phyloP scores from a whole-genome alignment of 164 flowering plant genomes.

The Vitis rupestris region DNA sequence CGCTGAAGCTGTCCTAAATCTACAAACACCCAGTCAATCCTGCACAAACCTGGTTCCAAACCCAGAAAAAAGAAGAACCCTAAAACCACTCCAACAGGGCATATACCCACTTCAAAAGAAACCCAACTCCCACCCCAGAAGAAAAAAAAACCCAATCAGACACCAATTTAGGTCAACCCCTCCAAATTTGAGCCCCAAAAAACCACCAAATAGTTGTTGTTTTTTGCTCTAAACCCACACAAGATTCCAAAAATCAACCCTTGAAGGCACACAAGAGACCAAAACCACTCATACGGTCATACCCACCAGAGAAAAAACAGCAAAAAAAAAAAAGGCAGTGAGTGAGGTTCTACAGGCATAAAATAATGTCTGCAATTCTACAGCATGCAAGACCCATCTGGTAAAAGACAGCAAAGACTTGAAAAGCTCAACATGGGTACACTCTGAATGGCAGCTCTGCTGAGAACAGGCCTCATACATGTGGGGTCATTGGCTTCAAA shows the following conservation, averaged over 20 bases:
- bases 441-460: constrained; percentile 18
- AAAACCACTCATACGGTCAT: constrained; percentile 9
- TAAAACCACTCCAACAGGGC: constrained; percentile 18
- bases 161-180: constrained; percentile 31
- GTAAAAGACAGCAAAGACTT: background rate
- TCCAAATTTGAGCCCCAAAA: constrained; percentile 13
- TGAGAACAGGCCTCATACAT: background rate
- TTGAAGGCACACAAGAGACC: constrained; percentile 12
- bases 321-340: constrained; percentile 1
- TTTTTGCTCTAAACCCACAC: constrained; percentile 4
- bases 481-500: constrained; percentile 26
- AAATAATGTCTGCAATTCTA: constrained; percentile 5
- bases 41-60: constrained; percentile 5
- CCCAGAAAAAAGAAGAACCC: background rate
- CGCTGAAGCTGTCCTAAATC: constrained; percentile 6
- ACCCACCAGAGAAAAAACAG: constrained; percentile 15
- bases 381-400: constrained; percentile 15
- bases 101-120: constrained; percentile 11
- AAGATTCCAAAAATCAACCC: constrained; percentile 25
- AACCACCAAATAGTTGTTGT: background rate
- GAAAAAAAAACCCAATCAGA: constrained; percentile 4
- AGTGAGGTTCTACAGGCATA: background rate
- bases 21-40: background rate
- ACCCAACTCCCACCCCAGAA: constrained; percentile 2
- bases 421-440: background rate